A percentile compares a stretch with the other conserved stretches of the same genome.
phyloP scores from a whole-genome alignment of 148 eudicot species.

The Rhododendron griersonianum region DNA sequence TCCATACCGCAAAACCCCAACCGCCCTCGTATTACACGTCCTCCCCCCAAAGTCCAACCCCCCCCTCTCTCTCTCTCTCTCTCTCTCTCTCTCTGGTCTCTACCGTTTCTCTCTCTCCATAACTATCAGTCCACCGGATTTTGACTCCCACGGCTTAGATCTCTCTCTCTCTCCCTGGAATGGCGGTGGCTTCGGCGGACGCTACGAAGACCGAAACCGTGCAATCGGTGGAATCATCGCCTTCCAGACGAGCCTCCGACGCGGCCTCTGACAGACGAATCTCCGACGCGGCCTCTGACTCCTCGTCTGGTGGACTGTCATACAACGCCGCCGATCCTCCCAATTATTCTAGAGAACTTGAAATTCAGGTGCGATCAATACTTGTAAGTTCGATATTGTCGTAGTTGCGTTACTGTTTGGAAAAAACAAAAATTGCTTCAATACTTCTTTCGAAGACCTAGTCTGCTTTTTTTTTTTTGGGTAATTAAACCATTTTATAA shows the following conservation, averaged over 20 bases:
- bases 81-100: background rate
- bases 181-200: slow-evolving; percentile 25
- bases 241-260: slow-evolving; percentile 21
- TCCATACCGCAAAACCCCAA: background rate
- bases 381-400: background rate
- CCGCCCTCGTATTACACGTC: background rate
- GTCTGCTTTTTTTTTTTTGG: background rate
- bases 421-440: background rate
- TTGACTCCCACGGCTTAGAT: background rate
- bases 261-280: slow-evolving; percentile 13
- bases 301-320: background rate
- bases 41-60: background rate
- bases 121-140: background rate
- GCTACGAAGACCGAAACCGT: slow-evolving; percentile 12
- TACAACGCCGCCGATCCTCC: slow-evolving; percentile 13
- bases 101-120: background rate
- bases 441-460: background rate
- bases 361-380: slow-evolving; percentile 24
- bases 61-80: background rate
- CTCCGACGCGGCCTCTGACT: slow-evolving; percentile 26
- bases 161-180: background rate
- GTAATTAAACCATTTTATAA: too few relatives aligned
- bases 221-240: slow-evolving; percentile 24
- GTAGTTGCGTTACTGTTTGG: background rate
- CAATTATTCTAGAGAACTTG: slow-evolving; percentile 21